These are phyloP conservation scores for Poterioochromonas sp. DNA, from an alignment of 352 stramenopile genomes.

Conservation along the genomic window DNA sequence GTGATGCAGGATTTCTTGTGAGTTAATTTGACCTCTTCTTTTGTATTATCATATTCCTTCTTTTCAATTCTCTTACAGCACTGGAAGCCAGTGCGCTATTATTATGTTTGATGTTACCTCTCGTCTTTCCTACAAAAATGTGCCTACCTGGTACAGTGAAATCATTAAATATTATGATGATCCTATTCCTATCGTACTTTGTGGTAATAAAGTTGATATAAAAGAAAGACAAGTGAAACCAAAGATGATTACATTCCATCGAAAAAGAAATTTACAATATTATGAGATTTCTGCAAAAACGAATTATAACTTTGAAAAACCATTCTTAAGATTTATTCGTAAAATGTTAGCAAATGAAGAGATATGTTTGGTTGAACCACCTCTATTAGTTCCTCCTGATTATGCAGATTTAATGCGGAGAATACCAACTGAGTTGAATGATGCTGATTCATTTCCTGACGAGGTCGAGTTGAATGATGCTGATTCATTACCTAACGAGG, in stretches of 20 bases:
- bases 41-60: not conserved
- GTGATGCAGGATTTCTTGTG: too few relatives aligned
- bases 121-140: constrained; percentile 99
- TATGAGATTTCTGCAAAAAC: constrained; percentile 99
- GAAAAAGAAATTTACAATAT: constrained; percentile 99
- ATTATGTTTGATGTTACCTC: constrained; percentile 99
- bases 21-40: too few relatives aligned
- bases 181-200: constrained; percentile 99
- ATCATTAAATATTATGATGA: constrained; percentile 98
- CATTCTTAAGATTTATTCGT: constrained; percentile 97
- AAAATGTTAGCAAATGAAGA: too few relatives aligned
- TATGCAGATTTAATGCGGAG: too few relatives aligned
- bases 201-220: constrained; percentile 85
- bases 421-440: too few relatives aligned
- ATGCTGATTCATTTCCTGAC: too few relatives aligned
- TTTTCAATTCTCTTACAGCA: too few relatives aligned
- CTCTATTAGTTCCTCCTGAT: too few relatives aligned
- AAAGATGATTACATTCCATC: constrained; percentile 99
- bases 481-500: too few relatives aligned
- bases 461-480: too few relatives aligned
- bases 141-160: constrained; percentile 99
- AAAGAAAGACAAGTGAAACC: constrained; percentile 97
- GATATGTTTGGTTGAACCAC: too few relatives aligned
- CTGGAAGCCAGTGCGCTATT: constrained; percentile 99
- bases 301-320: constrained; percentile 99